Conservation (phyloP, 2,329 filamentous ascomycete species). For the Periglandula ipomoeae region DNA sequence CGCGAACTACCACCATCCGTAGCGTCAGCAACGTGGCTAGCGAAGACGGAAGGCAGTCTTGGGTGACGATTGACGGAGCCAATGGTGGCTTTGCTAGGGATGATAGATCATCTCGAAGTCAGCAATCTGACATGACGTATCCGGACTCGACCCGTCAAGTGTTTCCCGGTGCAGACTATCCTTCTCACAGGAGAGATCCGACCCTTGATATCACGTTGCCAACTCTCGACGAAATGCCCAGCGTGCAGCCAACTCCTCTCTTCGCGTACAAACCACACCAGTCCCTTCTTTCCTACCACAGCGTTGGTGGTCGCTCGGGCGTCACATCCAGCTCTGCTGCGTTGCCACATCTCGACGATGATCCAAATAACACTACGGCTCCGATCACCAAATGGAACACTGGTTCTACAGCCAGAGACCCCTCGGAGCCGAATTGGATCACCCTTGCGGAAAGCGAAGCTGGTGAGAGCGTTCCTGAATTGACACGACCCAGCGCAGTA, state of each 20-base stretch:
- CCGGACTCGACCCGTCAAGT: constrained; percentile 22
- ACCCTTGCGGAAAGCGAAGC: constrained; percentile 14
- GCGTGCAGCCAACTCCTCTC: constrained; percentile 11
- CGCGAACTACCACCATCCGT: constrained; percentile 12
- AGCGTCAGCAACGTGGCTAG: constrained; percentile 14
- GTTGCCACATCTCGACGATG: constrained; percentile 14
- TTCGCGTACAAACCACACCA: constrained; percentile 7
- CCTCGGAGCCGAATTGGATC: constrained; percentile 13
- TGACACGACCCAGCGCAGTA: constrained; percentile 14
- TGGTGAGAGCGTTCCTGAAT: constrained; percentile 15
- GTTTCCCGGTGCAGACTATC: constrained; percentile 20
- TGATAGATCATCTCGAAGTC: constrained; percentile 16
- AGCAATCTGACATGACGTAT: constrained; percentile 18
- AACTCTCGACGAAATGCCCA: constrained; percentile 18
- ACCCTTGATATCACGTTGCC: constrained; percentile 20
- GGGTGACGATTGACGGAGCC: constrained; percentile 25
- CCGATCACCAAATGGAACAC: constrained; percentile 7
- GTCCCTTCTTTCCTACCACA: constrained; percentile 12
- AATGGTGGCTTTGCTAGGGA: constrained; percentile 16
- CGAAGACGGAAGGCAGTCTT: constrained; percentile 22
- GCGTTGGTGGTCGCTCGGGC: constrained; percentile 18
- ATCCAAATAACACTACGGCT: not conserved
- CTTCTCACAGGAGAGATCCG: constrained; percentile 14
- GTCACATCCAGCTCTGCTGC: constrained; percentile 25
- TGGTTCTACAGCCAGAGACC: constrained; percentile 4